Evolutionary conservation across 2,329 filamentous ascomycete species (phyloP).

Genomic region (Apiospora saccharicola): DNA sequence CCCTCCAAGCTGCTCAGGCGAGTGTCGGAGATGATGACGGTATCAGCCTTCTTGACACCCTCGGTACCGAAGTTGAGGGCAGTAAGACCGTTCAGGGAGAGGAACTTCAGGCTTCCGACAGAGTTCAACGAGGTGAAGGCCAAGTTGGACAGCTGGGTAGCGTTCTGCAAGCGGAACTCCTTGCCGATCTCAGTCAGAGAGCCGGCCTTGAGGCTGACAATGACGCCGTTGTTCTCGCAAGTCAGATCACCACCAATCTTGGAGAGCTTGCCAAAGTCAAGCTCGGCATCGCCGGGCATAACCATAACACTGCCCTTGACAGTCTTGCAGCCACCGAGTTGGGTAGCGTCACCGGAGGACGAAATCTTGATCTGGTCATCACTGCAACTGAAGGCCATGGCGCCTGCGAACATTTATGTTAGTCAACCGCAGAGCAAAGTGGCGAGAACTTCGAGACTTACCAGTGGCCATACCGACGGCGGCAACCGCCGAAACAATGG

Average conservation of each 20-base stretch:
- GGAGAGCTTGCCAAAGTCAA: conserved; percentile 66
- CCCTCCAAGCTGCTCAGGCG: conserved; percentile 79
- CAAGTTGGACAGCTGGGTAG: conserved; percentile 74
- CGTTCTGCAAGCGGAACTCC: conserved; percentile 71
- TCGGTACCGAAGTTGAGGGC: conserved; percentile 56
- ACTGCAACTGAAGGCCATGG: conserved; percentile 42
- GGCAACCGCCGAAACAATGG: conserved; percentile 54
- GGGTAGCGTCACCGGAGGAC: conserved; percentile 67
- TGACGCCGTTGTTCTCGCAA: conserved; percentile 63
- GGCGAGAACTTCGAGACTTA: conserved; percentile 38
- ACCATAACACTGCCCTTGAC: conserved; percentile 72
- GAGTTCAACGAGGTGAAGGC: conserved; percentile 69
- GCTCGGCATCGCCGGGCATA: conserved; percentile 58
- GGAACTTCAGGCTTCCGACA: conserved; percentile 49
- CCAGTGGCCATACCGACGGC: conserved; percentile 53
- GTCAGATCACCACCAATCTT: conserved; percentile 64
- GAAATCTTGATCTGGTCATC: conserved; percentile 62
- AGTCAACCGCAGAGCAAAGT: neutral
- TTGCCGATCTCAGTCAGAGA: conserved; percentile 72
- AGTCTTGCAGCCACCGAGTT: conserved; percentile 69
- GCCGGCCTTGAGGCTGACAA: conserved; percentile 69
- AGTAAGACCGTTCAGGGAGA: conserved; percentile 64
- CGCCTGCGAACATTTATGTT: conserved; percentile 31
- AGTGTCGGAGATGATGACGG: conserved; percentile 85
- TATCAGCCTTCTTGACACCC: conserved; percentile 70